Conservation (phyloP, 352 stramenopile genomes). For the Pythium volutum region DNA sequence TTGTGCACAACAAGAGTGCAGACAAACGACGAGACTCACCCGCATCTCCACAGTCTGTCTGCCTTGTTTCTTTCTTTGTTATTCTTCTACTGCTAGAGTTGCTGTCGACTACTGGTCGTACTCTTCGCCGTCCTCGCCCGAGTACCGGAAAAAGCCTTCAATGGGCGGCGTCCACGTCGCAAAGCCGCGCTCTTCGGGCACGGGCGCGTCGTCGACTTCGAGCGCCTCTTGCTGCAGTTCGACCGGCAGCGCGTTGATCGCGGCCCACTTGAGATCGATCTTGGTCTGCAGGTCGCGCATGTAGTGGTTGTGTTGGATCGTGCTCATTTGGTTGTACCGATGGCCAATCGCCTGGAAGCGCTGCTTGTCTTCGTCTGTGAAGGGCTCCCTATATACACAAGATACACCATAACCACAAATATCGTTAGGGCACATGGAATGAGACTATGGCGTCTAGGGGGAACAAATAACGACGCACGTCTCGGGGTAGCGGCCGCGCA, state of each 20-base stretch:
- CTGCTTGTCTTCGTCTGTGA: constrained; percentile 76
- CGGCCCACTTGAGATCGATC: constrained; percentile 90
- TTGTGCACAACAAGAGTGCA: too few relatives aligned
- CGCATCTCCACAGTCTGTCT: constrained; percentile 3
- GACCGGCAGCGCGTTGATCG: constrained; percentile 82
- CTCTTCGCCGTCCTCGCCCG: constrained; percentile 50
- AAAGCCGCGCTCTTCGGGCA: constrained; percentile 68
- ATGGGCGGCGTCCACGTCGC: constrained; percentile 88
- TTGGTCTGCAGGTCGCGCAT: constrained; percentile 90
- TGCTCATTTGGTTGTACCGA: constrained; percentile 77
- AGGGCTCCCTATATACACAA: constrained; percentile 51
- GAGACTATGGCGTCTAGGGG: not conserved
- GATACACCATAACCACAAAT: not conserved
- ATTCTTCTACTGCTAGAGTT: constrained; percentile 15
- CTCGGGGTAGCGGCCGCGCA: constrained; percentile 75
- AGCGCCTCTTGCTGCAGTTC: constrained; percentile 80
- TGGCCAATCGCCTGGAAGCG: constrained; percentile 77
- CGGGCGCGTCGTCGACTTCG: constrained; percentile 56
- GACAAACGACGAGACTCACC: too few relatives aligned
- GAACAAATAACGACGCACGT: constrained; percentile 35
- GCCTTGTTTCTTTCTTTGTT: not conserved
- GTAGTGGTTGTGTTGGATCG: constrained; percentile 84
- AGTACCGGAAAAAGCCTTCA: constrained; percentile 82
- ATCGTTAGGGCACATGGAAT: not conserved
- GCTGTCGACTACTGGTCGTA: constrained; percentile 21